Evolutionary conservation across 1,284 basidiomycete genomes (phyloP), one percentile per base, ranked within the genome.

Genomic region (Xerocomus minutiporus): DNA sequence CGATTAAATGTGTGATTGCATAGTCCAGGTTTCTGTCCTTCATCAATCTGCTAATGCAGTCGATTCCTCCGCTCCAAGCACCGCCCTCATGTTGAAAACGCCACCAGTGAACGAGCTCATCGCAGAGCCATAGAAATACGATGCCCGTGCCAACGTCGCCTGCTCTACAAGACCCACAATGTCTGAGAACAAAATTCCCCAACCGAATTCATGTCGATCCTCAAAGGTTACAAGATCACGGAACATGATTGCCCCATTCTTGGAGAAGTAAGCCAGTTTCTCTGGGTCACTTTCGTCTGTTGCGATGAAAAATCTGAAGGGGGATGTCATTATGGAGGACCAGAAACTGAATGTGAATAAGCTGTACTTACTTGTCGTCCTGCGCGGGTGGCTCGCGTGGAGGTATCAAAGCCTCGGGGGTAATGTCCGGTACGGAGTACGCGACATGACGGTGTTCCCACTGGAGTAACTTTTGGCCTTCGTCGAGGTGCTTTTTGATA

Each of bases 241-340:
- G 46, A 76, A 65, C 52, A 76, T 59, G 20, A 75, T 32, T 4
- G 66, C 72, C 11, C 72, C 71, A 42, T 68, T 57, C 15, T 66
- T 57, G 17, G 62, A 61, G 51, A 72, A 66, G 57, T 70, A 68
- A 4, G 52, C 48, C 26, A 76, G 46, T 26, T 32, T 67, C 8
- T 66, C 61, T 6, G 64, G 52, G 53, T 67, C 63, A 17, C 62
- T 62, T 51, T 77, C 74, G 51, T 76, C 74, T 4, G 74, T 77
- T 3, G 75, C 73, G 29, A 75, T 54, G 58, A 71, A 76, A 61
- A 76, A 75, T n/a, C 73, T 76, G 35, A 23, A 41, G n/a, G 17
- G 5, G 6, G 20, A 11, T 5, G 3, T 36, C 13, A 13, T 52
- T 5, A 52, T 9, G n/a, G n/a, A 29, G 17, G n/a, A 39, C 35